Percentiles rank a stretch among this genome's conserved stretches.
phyloP scores from a whole-genome alignment of 2,329 filamentous ascomycete genomes.

The Beauveria sp. region DNA sequence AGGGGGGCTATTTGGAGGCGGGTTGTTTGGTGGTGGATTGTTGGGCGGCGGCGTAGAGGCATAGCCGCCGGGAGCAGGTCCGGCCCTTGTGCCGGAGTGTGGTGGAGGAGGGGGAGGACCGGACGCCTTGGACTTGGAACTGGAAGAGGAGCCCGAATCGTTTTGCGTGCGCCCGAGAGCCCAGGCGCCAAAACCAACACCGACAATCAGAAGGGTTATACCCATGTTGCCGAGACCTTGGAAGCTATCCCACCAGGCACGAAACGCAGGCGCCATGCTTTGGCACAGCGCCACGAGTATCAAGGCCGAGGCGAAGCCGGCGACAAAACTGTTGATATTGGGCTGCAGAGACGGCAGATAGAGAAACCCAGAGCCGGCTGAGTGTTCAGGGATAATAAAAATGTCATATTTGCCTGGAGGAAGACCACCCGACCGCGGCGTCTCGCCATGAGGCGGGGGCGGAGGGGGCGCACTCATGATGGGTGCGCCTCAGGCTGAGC shows the following conservation, averaged over 20 bases:
- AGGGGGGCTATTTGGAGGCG: neutral
- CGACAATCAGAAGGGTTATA: conserved; percentile 62
- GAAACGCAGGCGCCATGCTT: conserved; percentile 64
- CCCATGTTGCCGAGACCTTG: conserved; percentile 66
- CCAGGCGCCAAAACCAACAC: conserved; percentile 74
- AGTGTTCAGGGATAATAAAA: conserved; percentile 91
- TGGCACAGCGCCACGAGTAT: conserved; percentile 66
- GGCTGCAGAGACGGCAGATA: conserved; percentile 87
- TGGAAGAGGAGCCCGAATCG: conserved; percentile 12
- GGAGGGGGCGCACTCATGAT: conserved; percentile 59
- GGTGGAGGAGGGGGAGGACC: conserved; percentile 19
- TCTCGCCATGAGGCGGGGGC: conserved; percentile 77
- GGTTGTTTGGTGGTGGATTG: conserved; percentile 20
- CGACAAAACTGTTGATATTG: conserved; percentile 83
- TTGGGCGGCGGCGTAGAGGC: conserved; percentile 6
- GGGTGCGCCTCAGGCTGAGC: conserved; percentile 9
- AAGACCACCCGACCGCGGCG: conserved; percentile 62
- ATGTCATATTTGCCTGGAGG: conserved; percentile 94
- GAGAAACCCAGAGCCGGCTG: conserved; percentile 79
- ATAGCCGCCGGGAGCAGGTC: neutral
- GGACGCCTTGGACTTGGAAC: conserved; percentile 8
- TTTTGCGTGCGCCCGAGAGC: conserved; percentile 38
- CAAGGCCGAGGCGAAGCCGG: conserved; percentile 73
- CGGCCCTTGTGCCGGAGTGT: conserved; percentile 25
- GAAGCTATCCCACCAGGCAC: conserved; percentile 64